These are phyloP conservation scores for Royoungia palumana DNA, from an alignment of 768 basidiomycete species.

Conservation along the genomic window DNA sequence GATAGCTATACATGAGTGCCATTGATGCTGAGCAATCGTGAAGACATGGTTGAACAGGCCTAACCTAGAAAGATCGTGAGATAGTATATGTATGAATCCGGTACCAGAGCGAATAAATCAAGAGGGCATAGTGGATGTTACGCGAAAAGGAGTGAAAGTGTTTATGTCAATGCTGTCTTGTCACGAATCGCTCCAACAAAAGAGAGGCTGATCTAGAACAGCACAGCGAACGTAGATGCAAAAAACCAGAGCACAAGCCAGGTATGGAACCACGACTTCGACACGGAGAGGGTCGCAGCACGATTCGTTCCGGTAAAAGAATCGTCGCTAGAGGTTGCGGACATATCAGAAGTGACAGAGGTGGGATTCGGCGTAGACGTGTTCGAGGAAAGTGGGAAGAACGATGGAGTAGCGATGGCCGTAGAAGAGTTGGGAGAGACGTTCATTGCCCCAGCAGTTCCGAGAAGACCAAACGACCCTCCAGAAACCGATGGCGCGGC, in stretches of 20 bases:
- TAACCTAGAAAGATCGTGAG: not conserved
- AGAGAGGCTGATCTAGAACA: slow-evolving; percentile 12
- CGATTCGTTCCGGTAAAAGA: slow-evolving; percentile 2
- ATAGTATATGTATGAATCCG: not conserved
- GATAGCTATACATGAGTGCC: not conserved
- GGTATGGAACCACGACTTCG: slow-evolving; percentile 12
- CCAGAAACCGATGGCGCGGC: slow-evolving; percentile 24
- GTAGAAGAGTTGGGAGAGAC: not conserved
- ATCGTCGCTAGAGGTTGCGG: not conserved
- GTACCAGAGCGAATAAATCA: not conserved
- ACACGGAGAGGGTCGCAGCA: slow-evolving; percentile 3
- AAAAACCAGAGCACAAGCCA: slow-evolving; percentile 18
- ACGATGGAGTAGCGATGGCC: slow-evolving; percentile 3
- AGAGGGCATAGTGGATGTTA: not conserved
- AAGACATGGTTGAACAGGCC: not conserved
- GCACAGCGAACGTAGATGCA: slow-evolving; percentile 14
- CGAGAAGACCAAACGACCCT: slow-evolving; percentile 1
- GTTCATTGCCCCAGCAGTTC: slow-evolving; percentile 1
- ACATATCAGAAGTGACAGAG: not conserved
- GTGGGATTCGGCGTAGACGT: not conserved
- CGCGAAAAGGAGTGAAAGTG: not conserved
- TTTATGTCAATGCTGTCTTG: not conserved
- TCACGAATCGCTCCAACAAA: not conserved
- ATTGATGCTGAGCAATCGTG: not conserved
- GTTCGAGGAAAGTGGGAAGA: not conserved